Evolutionary conservation across 345 rosid species (phyloP), one percentile per base, ranked within the genome.

Genomic region (Cochlearia excelsa): DNA sequence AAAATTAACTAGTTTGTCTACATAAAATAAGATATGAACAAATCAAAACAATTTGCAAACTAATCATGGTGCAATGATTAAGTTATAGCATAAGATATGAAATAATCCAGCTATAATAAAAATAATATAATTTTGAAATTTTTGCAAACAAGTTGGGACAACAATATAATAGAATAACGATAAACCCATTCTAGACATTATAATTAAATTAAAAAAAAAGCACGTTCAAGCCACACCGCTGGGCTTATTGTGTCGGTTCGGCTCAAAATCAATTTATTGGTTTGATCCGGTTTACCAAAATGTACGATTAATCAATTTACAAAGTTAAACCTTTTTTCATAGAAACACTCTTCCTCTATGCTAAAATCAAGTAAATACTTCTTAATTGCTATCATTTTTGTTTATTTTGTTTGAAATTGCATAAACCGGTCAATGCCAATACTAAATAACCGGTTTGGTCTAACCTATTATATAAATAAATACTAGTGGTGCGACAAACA

Each of bases 401-500:
- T 65, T 2, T 6, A 26, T 29, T 37, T 3, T 44, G 26, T 8
- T 35, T 34, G 9, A 2, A n/a, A 10, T 42, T 31, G 9, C 10
- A 7, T 33, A 26, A 57, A 42, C 1, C 3, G 35, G 16, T 47
- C 6, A 53, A 38, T 37, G 40, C 2, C 10, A 48, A 48, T 26
- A 39, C 35, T 29, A 48, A 66, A 56, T 37, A 49, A 66, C 33
- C 16, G 57, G 70, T 66, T 66, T 23, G 70, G 70, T 48, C 26
- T 5, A 67, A 51, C 23, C 11, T 9, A 16, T 26, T 33, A 61
- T 23, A 6, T 30, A 7, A 45, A 44, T 16, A 16, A 16, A 16
- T 16, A 16, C 23, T 16, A 38, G n/a, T 34, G 47, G 52, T 51
- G 59, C 47, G 65, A 59, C 72, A 59, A 26, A 59, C 16, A 30